Base-by-base conservation (phyloP, 805 yeast species). In the Lipomyces chichibuensis region DNA sequence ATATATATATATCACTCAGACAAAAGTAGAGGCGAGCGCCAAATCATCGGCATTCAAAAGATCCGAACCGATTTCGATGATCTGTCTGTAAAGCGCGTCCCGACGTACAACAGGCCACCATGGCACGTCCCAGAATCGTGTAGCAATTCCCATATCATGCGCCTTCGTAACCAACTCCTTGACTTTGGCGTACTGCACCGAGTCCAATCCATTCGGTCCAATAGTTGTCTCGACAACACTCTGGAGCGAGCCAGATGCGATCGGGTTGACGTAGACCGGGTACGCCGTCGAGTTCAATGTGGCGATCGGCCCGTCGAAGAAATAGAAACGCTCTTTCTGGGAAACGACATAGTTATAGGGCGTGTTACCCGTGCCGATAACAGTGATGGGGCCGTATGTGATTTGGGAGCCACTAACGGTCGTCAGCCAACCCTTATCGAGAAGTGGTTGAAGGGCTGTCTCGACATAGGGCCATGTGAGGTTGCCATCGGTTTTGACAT, bases 101-200 rank as follows among this genome's bases (percentile, higher is more conserved):
- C 85, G 80, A 35, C 79, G 75, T 14, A 72, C 67, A 1, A 75
- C 74, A 3, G 93, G 92, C 92, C 92, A 88, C 61, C 80, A 80
- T 0, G 91, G 87, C 8, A 86, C 87, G 23, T 88, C 92, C 93
- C 93, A 89, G 37, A 88, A 79, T 64, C 94, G 79, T 0, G 91
- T 84, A 70, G 82, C 80, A 53, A 88, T 72, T 13, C 85, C 85
- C 59, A 77, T 66, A 2, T 76, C 73, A 71, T 88, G 91, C 1
- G 90, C 88, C 0, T 6, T 60, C 9, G 77, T 76, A 25, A 85
- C 75, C 33, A 69, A 70, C 3, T 65, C 46, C 27, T 70, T 69
- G 29, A 84, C 69, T 11, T 37, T 71, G 0, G 55, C 65, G 55
- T 73, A 64, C 65, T 85, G 85, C 0, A 71, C 72, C 0, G 66